These are phyloP conservation scores for Epichloe scottii DNA, from an alignment of 2,329 filamentous ascomycete genomes.

Conservation along the genomic window DNA sequence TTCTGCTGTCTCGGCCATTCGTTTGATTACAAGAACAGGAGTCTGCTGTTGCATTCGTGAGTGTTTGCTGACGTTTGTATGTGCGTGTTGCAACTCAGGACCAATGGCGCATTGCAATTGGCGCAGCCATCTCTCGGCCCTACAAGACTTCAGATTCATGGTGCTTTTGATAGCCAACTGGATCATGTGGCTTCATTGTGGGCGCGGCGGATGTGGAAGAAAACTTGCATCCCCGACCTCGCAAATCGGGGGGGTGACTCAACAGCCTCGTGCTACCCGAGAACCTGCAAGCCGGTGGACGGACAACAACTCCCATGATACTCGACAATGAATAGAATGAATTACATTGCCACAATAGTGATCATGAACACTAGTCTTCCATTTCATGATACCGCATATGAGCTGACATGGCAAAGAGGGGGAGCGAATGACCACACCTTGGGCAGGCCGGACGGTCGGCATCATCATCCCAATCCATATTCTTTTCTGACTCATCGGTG, in stretches of 20 bases:
- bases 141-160: not conserved
- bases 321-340: not conserved
- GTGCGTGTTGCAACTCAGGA: not conserved
- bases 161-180: not conserved
- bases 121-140: not conserved
- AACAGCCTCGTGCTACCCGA: conserved; percentile 1
- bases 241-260: not conserved
- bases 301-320: not conserved
- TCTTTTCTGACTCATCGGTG: conserved; percentile 11
- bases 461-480: conserved; percentile 18
- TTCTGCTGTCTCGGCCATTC: not conserved
- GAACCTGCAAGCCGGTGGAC: not conserved
- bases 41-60: not conserved
- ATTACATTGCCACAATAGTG: not conserved
- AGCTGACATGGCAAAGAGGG: conserved; percentile 44
- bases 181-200: not conserved
- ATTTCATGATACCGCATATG: conserved; percentile 31
- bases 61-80: conserved; percentile 1
- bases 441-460: conserved; percentile 24
- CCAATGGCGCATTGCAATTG: not conserved
- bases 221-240: not conserved
- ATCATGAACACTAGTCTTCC: conserved; percentile 8
- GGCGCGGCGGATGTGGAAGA: not conserved
- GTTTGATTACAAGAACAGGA: not conserved
- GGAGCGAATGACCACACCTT: conserved; percentile 40